These are phyloP conservation scores for Phytophthora sojae DNA, from an alignment of 352 stramenopile species.

Conservation along the genomic window DNA sequence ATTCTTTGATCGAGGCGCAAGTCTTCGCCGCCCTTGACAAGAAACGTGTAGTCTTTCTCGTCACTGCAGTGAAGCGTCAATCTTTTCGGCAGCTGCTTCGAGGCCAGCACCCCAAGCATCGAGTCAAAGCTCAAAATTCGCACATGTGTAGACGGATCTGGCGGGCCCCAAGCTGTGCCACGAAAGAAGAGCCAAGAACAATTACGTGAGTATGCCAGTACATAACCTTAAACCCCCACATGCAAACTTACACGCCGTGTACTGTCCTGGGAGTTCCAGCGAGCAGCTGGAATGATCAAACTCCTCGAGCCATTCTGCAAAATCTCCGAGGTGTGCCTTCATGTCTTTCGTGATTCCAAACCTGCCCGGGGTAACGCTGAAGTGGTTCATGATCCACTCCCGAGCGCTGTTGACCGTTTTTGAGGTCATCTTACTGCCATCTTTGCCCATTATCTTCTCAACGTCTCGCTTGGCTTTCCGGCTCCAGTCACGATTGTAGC, in stretches of 20 bases:
- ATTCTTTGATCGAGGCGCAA: conserved; percentile 92
- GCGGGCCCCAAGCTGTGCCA: conserved; percentile 74
- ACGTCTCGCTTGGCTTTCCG: conserved; percentile 59
- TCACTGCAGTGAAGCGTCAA: conserved; percentile 85
- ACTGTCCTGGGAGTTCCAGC: conserved; percentile 86
- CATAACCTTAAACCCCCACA: neutral
- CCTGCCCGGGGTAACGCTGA: conserved; percentile 72
- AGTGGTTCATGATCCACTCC: conserved; percentile 79
- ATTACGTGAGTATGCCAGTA: neutral
- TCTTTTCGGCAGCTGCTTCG: conserved; percentile 88
- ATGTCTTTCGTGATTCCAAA: conserved; percentile 84
- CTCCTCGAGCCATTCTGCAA: conserved; percentile 87
- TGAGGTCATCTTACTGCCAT: conserved; percentile 55
- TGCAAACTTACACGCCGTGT: conserved; percentile 62
- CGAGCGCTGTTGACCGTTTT: conserved; percentile 65
- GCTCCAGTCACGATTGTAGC: conserved; percentile 83
- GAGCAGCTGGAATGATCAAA: conserved; percentile 77
- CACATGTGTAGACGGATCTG: conserved; percentile 67
- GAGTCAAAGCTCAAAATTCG: conserved; percentile 81
- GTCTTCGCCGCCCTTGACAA: conserved; percentile 93
- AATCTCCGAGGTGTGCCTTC: conserved; percentile 81
- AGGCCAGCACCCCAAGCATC: conserved; percentile 79
- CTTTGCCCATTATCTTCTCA: conserved; percentile 79
- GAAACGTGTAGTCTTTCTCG: conserved; percentile 84
- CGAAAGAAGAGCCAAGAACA: neutral